Evolutionary conservation across 805 yeast genomes (phyloP), one percentile per base, ranked within the genome.

Genomic region (Candida morakotiae): DNA sequence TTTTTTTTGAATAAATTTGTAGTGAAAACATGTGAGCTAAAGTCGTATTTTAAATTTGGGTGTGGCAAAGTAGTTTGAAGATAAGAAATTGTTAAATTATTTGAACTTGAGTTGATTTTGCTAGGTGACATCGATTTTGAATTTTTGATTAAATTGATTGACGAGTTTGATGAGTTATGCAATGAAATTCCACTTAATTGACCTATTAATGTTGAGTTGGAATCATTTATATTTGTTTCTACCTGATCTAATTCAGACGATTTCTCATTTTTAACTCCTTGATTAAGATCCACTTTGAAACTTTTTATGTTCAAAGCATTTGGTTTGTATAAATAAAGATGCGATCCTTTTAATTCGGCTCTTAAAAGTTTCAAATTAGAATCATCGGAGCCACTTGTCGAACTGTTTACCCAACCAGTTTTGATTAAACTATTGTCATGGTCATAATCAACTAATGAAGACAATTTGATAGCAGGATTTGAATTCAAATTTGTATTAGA

Each of bases 311-410:
- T 71, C 19, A 77, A 77, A 18, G 64, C 57, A 2, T 73, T 81
- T 25, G 78, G 71, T 54, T 77, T 82, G 63, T 75, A 84, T 13
- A 88, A 56, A 37, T 69, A 67, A 36, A 88, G 59, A 29, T 68
- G 65, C 2, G 88, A 76, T 14, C 95, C 95, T 48, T 71, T 76
- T 40, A 88, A 61, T 49, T 80, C 86, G 0, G 83, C 87, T 35
- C 82, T 68, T 39, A 67, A 76, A 22, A 86, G 55, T 41, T 73
- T 62, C 56, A 71, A 46, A 21, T 60, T 61, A 7, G 57, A 59
- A 29, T 61, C 69, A 28, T 63, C 55, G 34, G 56, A 46, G 24
- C 64, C 53, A 47, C 59, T 64, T 21, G 61, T 41, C 9, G 62
- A 56, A 5, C 55, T 64, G 38, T 68, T 68, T 23, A 64, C 42